These are phyloP conservation scores for Cydonia oblonga DNA, from an alignment of 331 rosid species.

Conservation along the genomic window DNA sequence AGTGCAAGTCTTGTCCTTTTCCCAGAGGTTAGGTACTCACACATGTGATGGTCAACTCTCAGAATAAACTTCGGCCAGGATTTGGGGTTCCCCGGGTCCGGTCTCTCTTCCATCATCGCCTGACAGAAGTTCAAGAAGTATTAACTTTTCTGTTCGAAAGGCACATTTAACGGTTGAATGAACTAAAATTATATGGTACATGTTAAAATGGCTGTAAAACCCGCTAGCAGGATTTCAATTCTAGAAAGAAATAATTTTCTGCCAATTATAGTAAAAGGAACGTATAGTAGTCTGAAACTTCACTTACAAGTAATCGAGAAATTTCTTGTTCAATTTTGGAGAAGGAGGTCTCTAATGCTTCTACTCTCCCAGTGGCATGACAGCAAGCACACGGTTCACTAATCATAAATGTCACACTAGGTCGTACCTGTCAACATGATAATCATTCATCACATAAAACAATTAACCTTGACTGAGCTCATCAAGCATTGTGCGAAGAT, in stretches of 20 bases:
- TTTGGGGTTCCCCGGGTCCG: slow-evolving; percentile 63
- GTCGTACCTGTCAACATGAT: slow-evolving; percentile 70
- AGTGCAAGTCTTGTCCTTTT: slow-evolving; percentile 70
- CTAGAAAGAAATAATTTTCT: not conserved
- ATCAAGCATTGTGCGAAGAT: not conserved
- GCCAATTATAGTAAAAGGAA: not conserved
- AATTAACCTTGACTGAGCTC: slow-evolving; percentile 8
- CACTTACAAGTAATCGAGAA: slow-evolving; percentile 74
- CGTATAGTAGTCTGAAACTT: not conserved
- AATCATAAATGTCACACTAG: slow-evolving; percentile 93
- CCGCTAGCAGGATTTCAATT: not conserved
- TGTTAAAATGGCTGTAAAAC: not conserved
- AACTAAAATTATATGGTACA: not conserved
- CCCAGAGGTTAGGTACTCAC: slow-evolving; percentile 72
- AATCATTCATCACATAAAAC: slow-evolving; percentile 11
- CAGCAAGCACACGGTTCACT: slow-evolving; percentile 94
- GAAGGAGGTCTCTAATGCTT: slow-evolving; percentile 89
- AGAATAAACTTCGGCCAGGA: slow-evolving; percentile 83
- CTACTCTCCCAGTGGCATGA: slow-evolving; percentile 96
- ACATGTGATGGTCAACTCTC: slow-evolving; percentile 83
- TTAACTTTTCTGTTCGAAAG: not conserved
- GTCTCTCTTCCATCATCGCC: slow-evolving; percentile 58
- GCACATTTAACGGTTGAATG: not conserved
- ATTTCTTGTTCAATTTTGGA: slow-evolving; percentile 95
- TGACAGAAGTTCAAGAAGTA: slow-evolving; percentile 12